These are phyloP conservation scores for Platanus orientalis DNA, from an alignment of 164 flowering plant species.

Conservation along the genomic window DNA sequence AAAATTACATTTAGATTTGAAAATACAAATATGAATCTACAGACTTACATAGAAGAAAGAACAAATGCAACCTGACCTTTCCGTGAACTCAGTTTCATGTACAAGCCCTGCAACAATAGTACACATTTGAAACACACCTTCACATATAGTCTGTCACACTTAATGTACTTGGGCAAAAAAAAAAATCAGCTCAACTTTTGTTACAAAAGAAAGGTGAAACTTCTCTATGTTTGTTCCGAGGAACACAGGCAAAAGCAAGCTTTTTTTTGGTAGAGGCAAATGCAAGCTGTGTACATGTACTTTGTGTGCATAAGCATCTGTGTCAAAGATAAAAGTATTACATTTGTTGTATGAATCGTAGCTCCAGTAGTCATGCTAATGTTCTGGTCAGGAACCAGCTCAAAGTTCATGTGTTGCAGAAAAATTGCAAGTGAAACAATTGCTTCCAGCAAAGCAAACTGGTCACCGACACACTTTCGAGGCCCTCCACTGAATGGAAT, in stretches of 20 bases:
- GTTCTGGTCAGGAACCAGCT: conserved; percentile 81
- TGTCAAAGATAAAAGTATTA: conserved; percentile 21
- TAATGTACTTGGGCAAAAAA: background rate
- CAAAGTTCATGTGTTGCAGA: conserved; percentile 68
- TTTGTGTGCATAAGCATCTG: too few relatives aligned
- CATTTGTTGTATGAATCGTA: conserved; percentile 94
- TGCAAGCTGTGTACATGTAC: too few relatives aligned
- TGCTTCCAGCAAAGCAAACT: conserved; percentile 92
- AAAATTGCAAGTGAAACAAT: conserved; percentile 77
- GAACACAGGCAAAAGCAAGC: too few relatives aligned
- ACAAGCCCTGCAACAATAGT: conserved; percentile 61
- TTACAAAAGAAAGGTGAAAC: background rate
- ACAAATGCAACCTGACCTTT: conserved; percentile 20
- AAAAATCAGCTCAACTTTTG: background rate
- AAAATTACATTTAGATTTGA: too few relatives aligned
- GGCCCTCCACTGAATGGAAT: conserved; percentile 99
- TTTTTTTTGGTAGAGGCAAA: too few relatives aligned
- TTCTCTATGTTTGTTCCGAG: too few relatives aligned
- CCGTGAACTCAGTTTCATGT: conserved; percentile 64
- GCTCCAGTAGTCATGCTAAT: conserved; percentile 97
- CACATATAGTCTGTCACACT: background rate
- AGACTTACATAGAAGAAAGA: conserved; percentile 33
- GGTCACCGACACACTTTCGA: conserved; percentile 93
- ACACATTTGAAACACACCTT: background rate
- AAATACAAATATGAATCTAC: background rate